Evolutionary conservation across 768 basidiomycete species (phyloP).

Genomic region (Trametes cingulata): DNA sequence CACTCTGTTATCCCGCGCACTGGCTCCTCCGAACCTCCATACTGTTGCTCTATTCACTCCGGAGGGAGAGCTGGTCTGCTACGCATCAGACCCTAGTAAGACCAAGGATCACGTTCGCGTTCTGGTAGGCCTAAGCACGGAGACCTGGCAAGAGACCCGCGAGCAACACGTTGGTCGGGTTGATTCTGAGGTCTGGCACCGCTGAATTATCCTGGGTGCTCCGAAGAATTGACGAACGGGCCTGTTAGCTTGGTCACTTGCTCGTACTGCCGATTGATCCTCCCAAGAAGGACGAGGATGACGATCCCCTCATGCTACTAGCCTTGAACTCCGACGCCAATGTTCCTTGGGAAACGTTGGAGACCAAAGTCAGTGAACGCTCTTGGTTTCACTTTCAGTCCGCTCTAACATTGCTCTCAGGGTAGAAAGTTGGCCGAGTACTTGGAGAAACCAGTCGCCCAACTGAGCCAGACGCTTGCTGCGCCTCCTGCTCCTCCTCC

Average conservation of each 20-base stretch:
- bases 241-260: conserved; percentile 63
- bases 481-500: conserved; percentile 21
- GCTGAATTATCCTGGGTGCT: neutral
- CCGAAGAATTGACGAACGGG: neutral
- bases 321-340: conserved; percentile 62
- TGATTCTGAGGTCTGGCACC: conserved; percentile 68
- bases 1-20: conserved; percentile 60
- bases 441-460: conserved; percentile 27
- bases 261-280: conserved; percentile 67
- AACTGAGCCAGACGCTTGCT: conserved; percentile 24
- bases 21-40: conserved; percentile 62
- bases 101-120: conserved; percentile 76
- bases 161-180: conserved; percentile 69
- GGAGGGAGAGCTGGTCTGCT: conserved; percentile 72
- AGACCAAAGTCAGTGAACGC: conserved; percentile 54
- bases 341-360: conserved; percentile 68
- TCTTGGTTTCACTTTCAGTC: no score
- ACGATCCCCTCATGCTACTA: conserved; percentile 66
- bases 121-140: conserved; percentile 68
- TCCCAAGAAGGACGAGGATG: conserved; percentile 25
- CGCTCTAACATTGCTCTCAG: no score
- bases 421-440: conserved; percentile 27
- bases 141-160: conserved; percentile 77
- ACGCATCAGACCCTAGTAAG: conserved; percentile 52
- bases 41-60: conserved; percentile 73